A percentile compares a stretch with the other conserved stretches of the same genome.
phyloP scores from a whole-genome alignment of 139 green algal genomes.

The Nannochloris sp. region DNA sequence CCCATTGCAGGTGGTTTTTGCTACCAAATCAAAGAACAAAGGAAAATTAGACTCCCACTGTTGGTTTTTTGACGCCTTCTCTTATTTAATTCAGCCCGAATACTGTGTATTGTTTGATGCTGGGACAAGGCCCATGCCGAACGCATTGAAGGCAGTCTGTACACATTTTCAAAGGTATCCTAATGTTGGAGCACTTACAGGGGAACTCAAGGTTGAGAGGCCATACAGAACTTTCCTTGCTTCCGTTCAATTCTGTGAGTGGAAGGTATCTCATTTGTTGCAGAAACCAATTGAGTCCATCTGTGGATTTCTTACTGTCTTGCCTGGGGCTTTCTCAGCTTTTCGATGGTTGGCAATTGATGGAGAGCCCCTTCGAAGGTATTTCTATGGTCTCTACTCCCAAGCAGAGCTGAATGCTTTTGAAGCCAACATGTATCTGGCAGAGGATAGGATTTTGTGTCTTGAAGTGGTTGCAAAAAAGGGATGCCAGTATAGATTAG shows the following conservation, averaged over 20 bases:
- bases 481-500: constrained; percentile 26
- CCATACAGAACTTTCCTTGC: constrained; percentile 33
- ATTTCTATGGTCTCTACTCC: constrained; percentile 40
- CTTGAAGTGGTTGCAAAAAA: constrained; percentile 35
- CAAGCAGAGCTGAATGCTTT: constrained; percentile 33
- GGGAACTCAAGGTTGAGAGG: constrained; percentile 27
- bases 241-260: constrained; percentile 34
- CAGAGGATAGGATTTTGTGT: constrained; percentile 35
- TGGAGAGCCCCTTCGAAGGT: constrained; percentile 31
- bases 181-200: constrained; percentile 25
- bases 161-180: constrained; percentile 34
- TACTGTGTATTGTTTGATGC: constrained; percentile 37
- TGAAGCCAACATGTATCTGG: constrained; percentile 40
- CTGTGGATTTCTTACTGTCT: constrained; percentile 32
- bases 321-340: constrained; percentile 34
- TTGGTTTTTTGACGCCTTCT: constrained; percentile 37
- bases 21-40: constrained; percentile 24
- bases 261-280: constrained; percentile 34
- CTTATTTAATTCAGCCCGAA: constrained; percentile 34
- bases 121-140: constrained; percentile 28
- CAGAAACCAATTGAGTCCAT: constrained; percentile 35
- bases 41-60: constrained; percentile 36
- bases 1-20: constrained; percentile 31
- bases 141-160: constrained; percentile 23
- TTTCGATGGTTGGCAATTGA: constrained; percentile 31